phyloP scores from a whole-genome alignment of 192 early-diverging fungal species.

The Dimargaris xerosporica region DNA sequence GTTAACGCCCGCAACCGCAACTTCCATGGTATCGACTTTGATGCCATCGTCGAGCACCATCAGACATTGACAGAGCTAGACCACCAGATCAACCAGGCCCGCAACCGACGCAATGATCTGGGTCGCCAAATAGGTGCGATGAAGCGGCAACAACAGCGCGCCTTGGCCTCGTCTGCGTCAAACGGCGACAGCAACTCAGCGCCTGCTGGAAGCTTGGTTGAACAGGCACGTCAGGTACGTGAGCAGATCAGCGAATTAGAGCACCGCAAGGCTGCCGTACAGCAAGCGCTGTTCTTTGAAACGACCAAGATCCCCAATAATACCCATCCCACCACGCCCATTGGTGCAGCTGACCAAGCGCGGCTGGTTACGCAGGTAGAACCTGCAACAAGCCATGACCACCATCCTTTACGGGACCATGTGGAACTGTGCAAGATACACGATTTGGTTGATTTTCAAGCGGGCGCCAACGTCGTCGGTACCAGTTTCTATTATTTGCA shows the following conservation, averaged over 20 bases:
- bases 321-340: conserved; percentile 53
- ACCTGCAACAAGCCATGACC: conserved; percentile 15
- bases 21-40: conserved; percentile 28
- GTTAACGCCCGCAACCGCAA: conserved; percentile 38
- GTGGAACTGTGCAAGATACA: conserved; percentile 42
- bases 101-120: conserved; percentile 32
- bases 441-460: conserved; percentile 66
- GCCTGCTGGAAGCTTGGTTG: conserved; percentile 19
- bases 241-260: conserved; percentile 36
- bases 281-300: conserved; percentile 37
- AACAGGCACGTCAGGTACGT: conserved; percentile 44
- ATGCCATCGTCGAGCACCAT: conserved; percentile 32
- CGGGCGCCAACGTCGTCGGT: conserved; percentile 64
- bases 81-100: conserved; percentile 26
- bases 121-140: conserved; percentile 16
- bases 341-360: conserved; percentile 59
- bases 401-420: conserved; percentile 34
- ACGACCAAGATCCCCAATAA: conserved; percentile 65
- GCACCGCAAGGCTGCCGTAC: conserved; percentile 24
- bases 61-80: conserved; percentile 23
- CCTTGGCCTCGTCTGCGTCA: background rate
- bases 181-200: conserved; percentile 7
- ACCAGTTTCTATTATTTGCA: conserved; percentile 76
- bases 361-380: conserved; percentile 28
- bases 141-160: conserved; percentile 15